phyloP scores from a whole-genome alignment of 257 asterid genomes.

The Parsonsia alboflavescens region DNA sequence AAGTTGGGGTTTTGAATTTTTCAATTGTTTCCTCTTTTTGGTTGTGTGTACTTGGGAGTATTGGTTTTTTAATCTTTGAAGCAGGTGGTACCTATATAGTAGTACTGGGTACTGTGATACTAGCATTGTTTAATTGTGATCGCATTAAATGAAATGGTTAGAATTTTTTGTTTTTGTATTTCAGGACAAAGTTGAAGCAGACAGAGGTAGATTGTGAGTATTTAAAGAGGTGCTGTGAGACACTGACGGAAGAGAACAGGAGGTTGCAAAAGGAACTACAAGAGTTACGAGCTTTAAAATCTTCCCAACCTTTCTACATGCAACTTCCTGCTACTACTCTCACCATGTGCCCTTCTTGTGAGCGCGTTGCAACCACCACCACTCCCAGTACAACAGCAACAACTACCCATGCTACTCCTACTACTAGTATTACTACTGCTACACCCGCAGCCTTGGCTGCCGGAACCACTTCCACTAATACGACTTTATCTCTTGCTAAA shows the following conservation, averaged over 20 bases:
- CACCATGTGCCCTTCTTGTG: conserved; percentile 91
- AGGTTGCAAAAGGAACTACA: conserved; percentile 81
- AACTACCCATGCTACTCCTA: not conserved
- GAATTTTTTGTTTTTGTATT: not conserved
- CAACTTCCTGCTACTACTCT: conserved; percentile 91
- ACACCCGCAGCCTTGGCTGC: not conserved
- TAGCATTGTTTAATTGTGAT: too few species aligned
- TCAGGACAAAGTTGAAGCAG: conserved; percentile 93
- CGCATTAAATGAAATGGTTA: too few species aligned
- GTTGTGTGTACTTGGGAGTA: not conserved
- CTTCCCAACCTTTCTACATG: conserved; percentile 80
- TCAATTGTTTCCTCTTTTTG: too few species aligned
- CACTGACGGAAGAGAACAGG: conserved; percentile 79
- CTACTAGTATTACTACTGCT: not conserved
- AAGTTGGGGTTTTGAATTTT: too few species aligned
- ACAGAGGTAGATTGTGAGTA: conserved; percentile 95
- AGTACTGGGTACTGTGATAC: too few species aligned
- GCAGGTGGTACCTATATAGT: too few species aligned
- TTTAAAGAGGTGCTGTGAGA: conserved; percentile 76
- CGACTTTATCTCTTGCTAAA: conserved; percentile 22
- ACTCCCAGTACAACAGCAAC: conserved; percentile 10
- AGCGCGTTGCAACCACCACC: conserved; percentile 52
- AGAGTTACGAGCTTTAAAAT: conserved; percentile 72
- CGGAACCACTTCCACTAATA: not conserved
- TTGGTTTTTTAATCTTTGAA: too few species aligned